Conservation (phyloP, 2,329 filamentous ascomycete genomes). For the Leptographium flavum region DNA sequence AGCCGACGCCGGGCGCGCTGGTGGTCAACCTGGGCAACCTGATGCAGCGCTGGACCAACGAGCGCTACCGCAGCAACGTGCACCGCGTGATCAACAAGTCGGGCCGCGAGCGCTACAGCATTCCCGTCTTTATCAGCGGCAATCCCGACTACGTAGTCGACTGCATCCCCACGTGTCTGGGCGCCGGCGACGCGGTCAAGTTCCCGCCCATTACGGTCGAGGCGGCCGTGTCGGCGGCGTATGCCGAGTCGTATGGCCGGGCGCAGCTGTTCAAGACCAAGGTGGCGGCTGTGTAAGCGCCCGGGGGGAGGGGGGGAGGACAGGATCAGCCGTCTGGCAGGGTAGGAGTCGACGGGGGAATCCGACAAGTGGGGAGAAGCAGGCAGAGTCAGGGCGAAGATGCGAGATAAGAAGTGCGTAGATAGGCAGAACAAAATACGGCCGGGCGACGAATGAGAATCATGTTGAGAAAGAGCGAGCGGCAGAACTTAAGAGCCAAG, state of each 20-base stretch:
- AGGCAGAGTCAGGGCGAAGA: no score
- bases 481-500: no score
- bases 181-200: not conserved
- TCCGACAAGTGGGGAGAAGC: no score
- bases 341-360: no score
- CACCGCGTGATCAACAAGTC: conserved; percentile 32
- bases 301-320: no score
- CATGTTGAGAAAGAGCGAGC: no score
- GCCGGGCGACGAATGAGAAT: no score
- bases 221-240: conserved; percentile 4
- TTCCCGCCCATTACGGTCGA: conserved; percentile 8
- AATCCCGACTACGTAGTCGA: conserved; percentile 10
- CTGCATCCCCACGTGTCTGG: conserved; percentile 6
- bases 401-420: no score
- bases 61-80: conserved; percentile 35
- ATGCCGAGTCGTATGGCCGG: conserved; percentile 9
- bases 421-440: no score
- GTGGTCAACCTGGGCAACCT: conserved; percentile 37
- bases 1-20: conserved; percentile 28
- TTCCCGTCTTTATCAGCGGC: conserved; percentile 8
- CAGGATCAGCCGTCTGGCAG: no score
- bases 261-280: conserved; percentile 7
- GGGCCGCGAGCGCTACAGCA: conserved; percentile 8
- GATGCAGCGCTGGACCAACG: conserved; percentile 33
- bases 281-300: not conserved